These are phyloP conservation scores for Acrocalymma vagum DNA, from an alignment of 2,329 filamentous ascomycete species.

Conservation along the genomic window DNA sequence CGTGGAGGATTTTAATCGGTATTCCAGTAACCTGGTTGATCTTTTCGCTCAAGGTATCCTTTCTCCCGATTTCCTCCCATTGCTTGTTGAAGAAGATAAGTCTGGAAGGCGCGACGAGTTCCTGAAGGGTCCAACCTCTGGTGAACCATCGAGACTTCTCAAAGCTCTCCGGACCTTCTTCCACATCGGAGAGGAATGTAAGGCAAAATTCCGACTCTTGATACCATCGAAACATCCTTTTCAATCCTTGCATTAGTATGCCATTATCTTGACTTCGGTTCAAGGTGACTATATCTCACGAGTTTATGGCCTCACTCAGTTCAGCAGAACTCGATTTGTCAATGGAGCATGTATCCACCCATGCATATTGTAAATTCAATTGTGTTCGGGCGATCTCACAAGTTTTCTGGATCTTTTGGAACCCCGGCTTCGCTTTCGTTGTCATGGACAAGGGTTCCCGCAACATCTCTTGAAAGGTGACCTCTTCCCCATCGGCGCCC, in stretches of 20 bases:
- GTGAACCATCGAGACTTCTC: conserved; percentile 20
- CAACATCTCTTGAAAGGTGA: neutral
- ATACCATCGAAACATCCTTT: conserved; percentile 21
- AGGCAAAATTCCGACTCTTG: conserved; percentile 17
- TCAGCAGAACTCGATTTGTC: conserved; percentile 12
- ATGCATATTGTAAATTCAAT: conserved; percentile 3
- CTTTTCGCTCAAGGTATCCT: neutral
- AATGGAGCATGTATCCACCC: conserved; percentile 15
- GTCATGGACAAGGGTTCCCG: neutral
- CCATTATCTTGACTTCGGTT: too few species aligned
- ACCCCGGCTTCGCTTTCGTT: neutral
- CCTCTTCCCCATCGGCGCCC: conserved; percentile 1
- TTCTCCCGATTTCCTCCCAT: conserved; percentile 13
- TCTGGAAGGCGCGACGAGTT: conserved; percentile 17
- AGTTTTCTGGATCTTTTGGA: neutral
- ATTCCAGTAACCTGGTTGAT: conserved; percentile 16
- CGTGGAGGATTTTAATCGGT: conserved; percentile 7
- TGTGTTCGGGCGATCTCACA: neutral
- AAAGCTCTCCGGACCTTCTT: conserved; percentile 6
- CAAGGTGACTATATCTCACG: too few species aligned
- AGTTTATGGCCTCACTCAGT: conserved; percentile 13
- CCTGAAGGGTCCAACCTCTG: conserved; percentile 23
- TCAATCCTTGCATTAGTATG: too few species aligned
- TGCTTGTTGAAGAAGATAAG: conserved; percentile 15
- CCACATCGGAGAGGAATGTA: conserved; percentile 17